A percentile compares a stretch with the other conserved stretches of the same genome.
Conservation (phyloP, 2,329 filamentous ascomycete species). For the Aspergillus vadensis region DNA sequence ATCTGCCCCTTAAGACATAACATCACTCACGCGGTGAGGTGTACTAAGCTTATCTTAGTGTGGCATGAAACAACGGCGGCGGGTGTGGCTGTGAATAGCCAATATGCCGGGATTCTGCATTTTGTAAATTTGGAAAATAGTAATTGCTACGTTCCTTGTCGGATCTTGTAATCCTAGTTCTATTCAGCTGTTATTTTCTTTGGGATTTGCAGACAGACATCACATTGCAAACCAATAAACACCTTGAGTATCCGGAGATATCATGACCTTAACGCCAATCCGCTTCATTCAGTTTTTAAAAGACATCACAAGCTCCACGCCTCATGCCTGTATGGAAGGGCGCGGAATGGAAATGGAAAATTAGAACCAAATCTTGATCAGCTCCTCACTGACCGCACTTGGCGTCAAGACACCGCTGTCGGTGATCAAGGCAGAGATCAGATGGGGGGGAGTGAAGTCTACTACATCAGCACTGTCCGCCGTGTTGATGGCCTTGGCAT, state of each 20-base stretch:
- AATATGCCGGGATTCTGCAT: too few species aligned
- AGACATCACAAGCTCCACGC: slow-evolving; percentile 5
- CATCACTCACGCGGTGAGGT: too few species aligned
- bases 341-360: not conserved
- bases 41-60: too few species aligned
- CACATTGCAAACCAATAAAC: slow-evolving; percentile 11
- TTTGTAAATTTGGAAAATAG: too few species aligned
- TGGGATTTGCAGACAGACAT: slow-evolving; percentile 2
- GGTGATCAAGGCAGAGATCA: slow-evolving; percentile 66
- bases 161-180: not conserved
- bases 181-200: slow-evolving; percentile 2
- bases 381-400: slow-evolving; percentile 66
- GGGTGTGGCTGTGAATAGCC: too few species aligned
- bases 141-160: too few species aligned
- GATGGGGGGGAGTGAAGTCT: slow-evolving; percentile 58
- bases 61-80: too few species aligned
- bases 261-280: slow-evolving; percentile 11
- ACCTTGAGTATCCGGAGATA: slow-evolving; percentile 15
- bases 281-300: slow-evolving; percentile 9
- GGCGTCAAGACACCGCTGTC: slow-evolving; percentile 65
- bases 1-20: too few species aligned
- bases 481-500: slow-evolving; percentile 20
- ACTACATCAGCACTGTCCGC: slow-evolving; percentile 41
- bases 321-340: not conserved
- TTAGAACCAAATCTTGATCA: slow-evolving; percentile 60